Conservation (phyloP, 108 stramenopile species). For the Pseudonitzschia delicatissima region DNA sequence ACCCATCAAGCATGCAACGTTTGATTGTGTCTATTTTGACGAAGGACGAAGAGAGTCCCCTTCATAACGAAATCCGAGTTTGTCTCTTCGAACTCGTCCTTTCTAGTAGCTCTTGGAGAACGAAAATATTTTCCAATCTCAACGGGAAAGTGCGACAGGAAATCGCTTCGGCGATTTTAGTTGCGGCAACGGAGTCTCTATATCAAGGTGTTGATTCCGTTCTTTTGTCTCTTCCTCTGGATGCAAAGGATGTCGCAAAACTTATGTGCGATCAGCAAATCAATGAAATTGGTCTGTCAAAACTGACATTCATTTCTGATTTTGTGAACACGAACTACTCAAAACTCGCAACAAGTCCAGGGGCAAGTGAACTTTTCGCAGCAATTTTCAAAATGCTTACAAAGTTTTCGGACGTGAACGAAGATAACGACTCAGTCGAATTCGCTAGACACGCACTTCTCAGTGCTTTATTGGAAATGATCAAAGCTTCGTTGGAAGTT, state of each 20-base stretch:
- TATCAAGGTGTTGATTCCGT: slow-evolving; percentile 39
- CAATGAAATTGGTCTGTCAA: slow-evolving; percentile 28
- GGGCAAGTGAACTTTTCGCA: slow-evolving; percentile 12
- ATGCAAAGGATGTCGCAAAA: slow-evolving; percentile 43
- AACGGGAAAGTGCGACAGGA: slow-evolving; percentile 19
- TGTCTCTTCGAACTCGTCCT: slow-evolving; percentile 45
- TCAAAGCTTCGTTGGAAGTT: background rate
- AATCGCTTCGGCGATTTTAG: slow-evolving; percentile 34
- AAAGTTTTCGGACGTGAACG: slow-evolving; percentile 5
- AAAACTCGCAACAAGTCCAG: slow-evolving; percentile 9
- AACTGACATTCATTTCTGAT: slow-evolving; percentile 59
- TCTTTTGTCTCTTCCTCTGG: slow-evolving; percentile 60
- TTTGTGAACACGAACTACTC: slow-evolving; percentile 41
- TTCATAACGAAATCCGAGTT: slow-evolving; percentile 20
- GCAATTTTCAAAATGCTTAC: slow-evolving; percentile 25
- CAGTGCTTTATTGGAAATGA: slow-evolving; percentile 14
- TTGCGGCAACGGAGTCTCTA: slow-evolving; percentile 25
- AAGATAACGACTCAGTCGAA: slow-evolving; percentile 19
- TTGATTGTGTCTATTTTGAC: slow-evolving; percentile 45
- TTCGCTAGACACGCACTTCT: slow-evolving; percentile 26
- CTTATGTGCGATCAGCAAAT: slow-evolving; percentile 31
- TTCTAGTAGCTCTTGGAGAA: slow-evolving; percentile 61
- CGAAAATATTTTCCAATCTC: slow-evolving; percentile 58
- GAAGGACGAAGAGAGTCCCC: background rate
- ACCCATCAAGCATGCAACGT: slow-evolving; percentile 63